Evolutionary conservation across 257 asterid species (phyloP).

Genomic region (Coffea canephora): DNA sequence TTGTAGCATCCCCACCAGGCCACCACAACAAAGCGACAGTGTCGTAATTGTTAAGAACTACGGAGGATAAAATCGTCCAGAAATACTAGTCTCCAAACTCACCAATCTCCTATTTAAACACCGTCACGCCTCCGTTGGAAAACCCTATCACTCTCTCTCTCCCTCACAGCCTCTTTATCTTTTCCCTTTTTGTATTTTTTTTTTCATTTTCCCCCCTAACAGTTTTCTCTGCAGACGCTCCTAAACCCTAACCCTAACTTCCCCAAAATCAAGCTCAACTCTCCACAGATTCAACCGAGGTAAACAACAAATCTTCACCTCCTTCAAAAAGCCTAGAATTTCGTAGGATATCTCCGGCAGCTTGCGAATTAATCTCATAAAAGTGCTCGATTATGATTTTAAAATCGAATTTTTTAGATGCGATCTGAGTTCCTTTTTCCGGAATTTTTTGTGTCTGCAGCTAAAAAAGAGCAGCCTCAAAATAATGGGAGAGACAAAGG

Average conservation of each 20-base stretch:
- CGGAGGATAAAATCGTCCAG: slow-evolving; percentile 12
- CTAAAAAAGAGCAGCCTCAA: background rate
- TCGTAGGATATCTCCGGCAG: background rate
- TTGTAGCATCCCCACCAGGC: no score
- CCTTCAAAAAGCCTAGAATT: background rate
- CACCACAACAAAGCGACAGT: background rate
- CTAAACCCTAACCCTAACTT: slow-evolving; percentile 29
- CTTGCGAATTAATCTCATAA: background rate
- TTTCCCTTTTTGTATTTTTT: background rate
- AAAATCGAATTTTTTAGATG: background rate
- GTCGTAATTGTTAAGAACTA: background rate
- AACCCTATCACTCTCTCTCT: slow-evolving; percentile 18
- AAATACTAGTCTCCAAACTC: background rate
- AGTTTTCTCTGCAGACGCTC: slow-evolving; percentile 29
- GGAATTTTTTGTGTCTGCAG: background rate
- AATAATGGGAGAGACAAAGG: slow-evolving; percentile 71
- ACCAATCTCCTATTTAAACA: slow-evolving; percentile 9
- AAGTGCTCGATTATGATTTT: background rate
- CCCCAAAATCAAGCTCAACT: background rate
- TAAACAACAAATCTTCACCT: background rate
- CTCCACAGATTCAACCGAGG: slow-evolving; percentile 24
- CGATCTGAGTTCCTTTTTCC: slow-evolving; percentile 22
- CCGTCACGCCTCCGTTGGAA: background rate
- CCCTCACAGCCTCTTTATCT: background rate
- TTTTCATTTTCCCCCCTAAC: background rate